Conservation (phyloP, 2,329 filamentous ascomycete genomes). For the Colletotrichum viniferum region DNA sequence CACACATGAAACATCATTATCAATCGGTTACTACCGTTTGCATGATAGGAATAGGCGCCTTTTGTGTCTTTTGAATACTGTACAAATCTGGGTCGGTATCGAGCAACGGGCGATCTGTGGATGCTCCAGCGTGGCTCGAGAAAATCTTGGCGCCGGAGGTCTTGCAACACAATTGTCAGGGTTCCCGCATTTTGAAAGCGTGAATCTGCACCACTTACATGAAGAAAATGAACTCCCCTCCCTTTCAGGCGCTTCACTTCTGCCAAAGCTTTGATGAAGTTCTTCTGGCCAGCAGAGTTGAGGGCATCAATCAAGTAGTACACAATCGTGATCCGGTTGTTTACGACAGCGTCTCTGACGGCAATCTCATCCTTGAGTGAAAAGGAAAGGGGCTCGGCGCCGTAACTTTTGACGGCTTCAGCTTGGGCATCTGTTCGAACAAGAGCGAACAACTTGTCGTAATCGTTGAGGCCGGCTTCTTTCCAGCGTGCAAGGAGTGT, state of each 20-base stretch:
- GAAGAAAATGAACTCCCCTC: neutral
- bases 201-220: neutral
- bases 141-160: conserved; percentile 59
- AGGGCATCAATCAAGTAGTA: conserved; percentile 51
- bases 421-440: conserved; percentile 51
- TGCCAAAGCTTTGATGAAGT: conserved; percentile 50
- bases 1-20: rapidly evolving
- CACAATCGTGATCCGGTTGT: conserved; percentile 50
- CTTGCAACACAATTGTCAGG: neutral
- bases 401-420: conserved; percentile 45
- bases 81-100: conserved; percentile 40
- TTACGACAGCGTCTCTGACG: conserved; percentile 40
- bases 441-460: conserved; percentile 49
- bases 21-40: neutral
- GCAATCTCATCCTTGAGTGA: conserved; percentile 39
- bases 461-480: conserved; percentile 36
- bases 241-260: conserved; percentile 39
- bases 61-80: neutral
- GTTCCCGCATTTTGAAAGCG: neutral
- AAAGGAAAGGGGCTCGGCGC: conserved; percentile 44
- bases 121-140: conserved; percentile 48
- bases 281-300: conserved; percentile 31
- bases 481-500: conserved; percentile 44
- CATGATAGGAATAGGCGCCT: neutral
- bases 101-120: conserved; percentile 41